Evolutionary conservation across 2,329 filamentous ascomycete genomes (phyloP).

Genomic region (Nigrospora sphaerica): DNA sequence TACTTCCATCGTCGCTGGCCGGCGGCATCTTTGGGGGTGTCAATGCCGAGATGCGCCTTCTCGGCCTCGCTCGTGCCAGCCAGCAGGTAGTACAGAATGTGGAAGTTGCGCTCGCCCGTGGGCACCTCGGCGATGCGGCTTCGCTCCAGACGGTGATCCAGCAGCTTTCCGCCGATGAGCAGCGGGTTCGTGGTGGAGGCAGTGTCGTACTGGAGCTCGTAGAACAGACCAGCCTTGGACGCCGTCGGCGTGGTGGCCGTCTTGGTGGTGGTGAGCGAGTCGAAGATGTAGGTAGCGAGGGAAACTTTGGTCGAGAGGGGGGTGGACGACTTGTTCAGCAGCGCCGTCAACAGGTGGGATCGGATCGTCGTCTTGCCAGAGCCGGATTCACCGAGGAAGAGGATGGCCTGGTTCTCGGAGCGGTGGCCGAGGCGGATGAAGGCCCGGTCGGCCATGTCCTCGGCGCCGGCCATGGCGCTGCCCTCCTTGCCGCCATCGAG

Average conservation of each 20-base stretch:
- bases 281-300: conserved; percentile 90
- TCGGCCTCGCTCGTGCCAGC: conserved; percentile 87
- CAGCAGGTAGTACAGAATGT: conserved; percentile 90
- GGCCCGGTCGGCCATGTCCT: conserved; percentile 82
- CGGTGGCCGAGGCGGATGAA: conserved; percentile 80
- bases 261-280: conserved; percentile 94
- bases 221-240: conserved; percentile 91
- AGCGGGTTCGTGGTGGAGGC: conserved; percentile 76
- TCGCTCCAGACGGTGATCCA: conserved; percentile 88
- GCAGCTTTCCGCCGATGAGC: conserved; percentile 85
- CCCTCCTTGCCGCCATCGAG: conserved; percentile 87
- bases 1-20: conserved; percentile 86
- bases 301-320: conserved; percentile 90
- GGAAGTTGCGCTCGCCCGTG: conserved; percentile 93
- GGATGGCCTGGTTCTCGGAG: conserved; percentile 85
- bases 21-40: conserved; percentile 32
- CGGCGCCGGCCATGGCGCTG: conserved; percentile 84
- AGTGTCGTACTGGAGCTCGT: conserved; percentile 95
- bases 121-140: conserved; percentile 88
- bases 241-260: conserved; percentile 91
- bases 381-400: conserved; percentile 93
- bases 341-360: conserved; percentile 76
- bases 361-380: conserved; percentile 93
- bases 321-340: conserved; percentile 85
- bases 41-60: conserved; percentile 71